Evolutionary conservation across 164 flowering plant species (phyloP).

Genomic region (Tetracentron sinense): DNA sequence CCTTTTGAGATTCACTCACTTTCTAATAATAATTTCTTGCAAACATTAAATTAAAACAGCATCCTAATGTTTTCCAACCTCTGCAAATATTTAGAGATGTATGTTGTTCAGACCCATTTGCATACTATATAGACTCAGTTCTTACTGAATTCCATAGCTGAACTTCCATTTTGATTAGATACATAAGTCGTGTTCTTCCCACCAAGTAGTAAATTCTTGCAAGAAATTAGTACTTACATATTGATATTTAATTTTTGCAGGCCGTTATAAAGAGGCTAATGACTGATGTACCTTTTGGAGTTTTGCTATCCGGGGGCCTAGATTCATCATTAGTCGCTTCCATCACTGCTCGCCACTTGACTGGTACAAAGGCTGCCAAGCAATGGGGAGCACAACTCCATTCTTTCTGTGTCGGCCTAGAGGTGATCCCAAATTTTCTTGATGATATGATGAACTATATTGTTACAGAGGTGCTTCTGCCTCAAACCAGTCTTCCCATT

Average conservation of each 20-base stretch:
- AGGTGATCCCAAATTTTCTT: conserved; percentile 35
- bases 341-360: conserved; percentile 69
- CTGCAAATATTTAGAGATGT: too few species aligned
- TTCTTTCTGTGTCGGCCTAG: conserved; percentile 93
- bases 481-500: not conserved
- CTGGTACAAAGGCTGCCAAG: conserved; percentile 81
- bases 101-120: too few species aligned
- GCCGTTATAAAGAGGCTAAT: conserved; percentile 89
- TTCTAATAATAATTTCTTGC: too few species aligned
- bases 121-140: too few species aligned
- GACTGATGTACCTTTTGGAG: conserved; percentile 98
- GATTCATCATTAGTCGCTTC: conserved; percentile 92
- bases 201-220: too few species aligned
- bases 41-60: too few species aligned
- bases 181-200: too few species aligned
- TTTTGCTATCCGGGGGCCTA: conserved; percentile 83
- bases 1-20: too few species aligned
- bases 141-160: too few species aligned
- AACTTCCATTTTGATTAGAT: too few species aligned
- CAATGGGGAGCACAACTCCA: conserved; percentile 92
- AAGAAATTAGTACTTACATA: too few species aligned
- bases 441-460: not conserved
- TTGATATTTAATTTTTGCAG: conserved; percentile 41
- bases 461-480: not conserved
- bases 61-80: too few species aligned